These are phyloP conservation scores for Allodekkera sacchari DNA, from an alignment of 805 yeast genomes.

Conservation along the genomic window DNA sequence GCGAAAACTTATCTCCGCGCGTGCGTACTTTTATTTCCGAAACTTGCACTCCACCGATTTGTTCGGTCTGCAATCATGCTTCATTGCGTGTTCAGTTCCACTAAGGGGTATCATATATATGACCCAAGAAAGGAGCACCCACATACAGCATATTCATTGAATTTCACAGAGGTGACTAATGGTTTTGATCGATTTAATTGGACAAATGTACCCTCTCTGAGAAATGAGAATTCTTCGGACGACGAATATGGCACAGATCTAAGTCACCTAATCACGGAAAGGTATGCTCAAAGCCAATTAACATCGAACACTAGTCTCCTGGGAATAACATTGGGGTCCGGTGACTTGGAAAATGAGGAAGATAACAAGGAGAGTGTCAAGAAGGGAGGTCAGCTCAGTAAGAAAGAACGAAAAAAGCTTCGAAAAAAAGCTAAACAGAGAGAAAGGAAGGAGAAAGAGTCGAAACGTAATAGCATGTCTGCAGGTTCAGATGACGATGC, in stretches of 20 bases:
- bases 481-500: slow-evolving; percentile 3
- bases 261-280: too few relatives aligned
- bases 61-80: too few relatives aligned
- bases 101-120: slow-evolving; percentile 15
- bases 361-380: slow-evolving; percentile 3
- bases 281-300: not conserved
- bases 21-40: too few relatives aligned
- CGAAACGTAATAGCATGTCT: slow-evolving; percentile 2
- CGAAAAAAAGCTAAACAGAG: slow-evolving; percentile 14
- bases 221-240: too few relatives aligned
- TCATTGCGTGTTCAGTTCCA: slow-evolving; percentile 12
- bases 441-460: slow-evolving; percentile 3
- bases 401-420: not conserved
- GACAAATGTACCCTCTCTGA: too few relatives aligned
- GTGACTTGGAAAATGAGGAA: slow-evolving; percentile 22
- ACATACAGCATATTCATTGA: slow-evolving; percentile 5
- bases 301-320: slow-evolving; percentile 1
- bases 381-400: too few relatives aligned
- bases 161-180: slow-evolving; percentile 17
- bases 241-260: too few relatives aligned
- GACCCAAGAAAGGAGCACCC: slow-evolving; percentile 10
- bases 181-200: slow-evolving; percentile 39
- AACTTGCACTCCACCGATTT: too few relatives aligned
- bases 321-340: slow-evolving; percentile 27
- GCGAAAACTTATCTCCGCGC: too few relatives aligned